Base-by-base conservation (phyloP, 495 filamentous ascomycete species). In the Cercophora newfieldiana region DNA sequence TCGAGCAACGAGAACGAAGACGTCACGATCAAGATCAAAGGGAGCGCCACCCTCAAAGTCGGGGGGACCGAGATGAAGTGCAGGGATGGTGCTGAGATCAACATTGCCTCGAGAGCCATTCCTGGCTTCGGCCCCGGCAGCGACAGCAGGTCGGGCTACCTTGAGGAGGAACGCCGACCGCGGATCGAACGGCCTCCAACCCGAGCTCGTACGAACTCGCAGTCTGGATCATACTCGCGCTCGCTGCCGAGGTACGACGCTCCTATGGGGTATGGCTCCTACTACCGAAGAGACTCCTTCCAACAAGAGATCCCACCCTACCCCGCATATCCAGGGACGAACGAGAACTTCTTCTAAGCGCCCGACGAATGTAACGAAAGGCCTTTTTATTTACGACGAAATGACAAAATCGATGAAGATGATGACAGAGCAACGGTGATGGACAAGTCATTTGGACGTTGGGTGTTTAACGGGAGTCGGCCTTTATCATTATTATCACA, bases 1-100 rank as follows among this genome's bases (percentile, higher is more conserved):
- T 80, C 79, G 47, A 80, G 76, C 21, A 71, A 69, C 50, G 81
- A 44, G 18, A 44, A 83, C 59, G 82, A 86, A 51, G 82, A 85
- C 66, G 75, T 85, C 28, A 86, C 83, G 12, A 84, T 86, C 69
- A 81, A 81, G 48, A 78, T 86, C 47, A 78, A 81, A 33, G 82
- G 82, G 3, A 79, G 70, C 54, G 74, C 80, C 21, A 73, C 77
- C 18, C 77, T 83, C 61, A 78, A 81, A 63, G 73, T 82, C n/a
- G 80, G 77, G 48, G 78, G 79, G 28, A 78, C 83, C 25, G 80
- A 85, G 64, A 83, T 86, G 67, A 77, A 85, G 65, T 85, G 81
- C 70, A 72, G 68, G 31, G 83, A 84, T 19, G 83, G 81, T 18
- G 80, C 81, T 33, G 80, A 85, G 65, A 82, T 86, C 70, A 83